Evolutionary conservation across 768 basidiomycete species (phyloP).

Genomic region (Trametes gibbosa): DNA sequence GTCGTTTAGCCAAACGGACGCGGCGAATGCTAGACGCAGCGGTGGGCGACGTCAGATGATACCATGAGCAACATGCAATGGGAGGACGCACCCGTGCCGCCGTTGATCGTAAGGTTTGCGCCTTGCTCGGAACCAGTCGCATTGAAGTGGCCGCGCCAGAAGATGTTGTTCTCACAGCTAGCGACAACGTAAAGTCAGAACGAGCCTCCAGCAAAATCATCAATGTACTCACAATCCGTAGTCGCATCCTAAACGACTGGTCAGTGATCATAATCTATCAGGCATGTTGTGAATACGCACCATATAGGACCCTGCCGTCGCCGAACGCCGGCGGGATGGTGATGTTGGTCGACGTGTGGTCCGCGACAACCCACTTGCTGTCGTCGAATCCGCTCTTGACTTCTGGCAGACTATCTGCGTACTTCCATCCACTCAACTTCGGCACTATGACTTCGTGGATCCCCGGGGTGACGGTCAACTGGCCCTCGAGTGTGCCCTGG

Average conservation of each 20-base stretch:
- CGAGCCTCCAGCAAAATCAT: background rate
- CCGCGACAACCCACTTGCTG: conserved; percentile 58
- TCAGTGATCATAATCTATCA: background rate
- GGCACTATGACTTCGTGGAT: conserved; percentile 41
- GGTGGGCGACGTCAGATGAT: background rate
- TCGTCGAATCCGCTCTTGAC: conserved; percentile 57
- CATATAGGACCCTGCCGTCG: conserved; percentile 74
- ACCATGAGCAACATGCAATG: background rate
- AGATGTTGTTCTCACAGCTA: conserved; percentile 78
- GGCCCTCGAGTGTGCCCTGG: background rate
- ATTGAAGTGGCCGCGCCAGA: conserved; percentile 82
- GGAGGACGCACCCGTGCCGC: conserved; percentile 59
- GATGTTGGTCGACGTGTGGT: conserved; percentile 71
- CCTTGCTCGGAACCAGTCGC: conserved; percentile 58
- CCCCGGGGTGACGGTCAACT: conserved; percentile 33
- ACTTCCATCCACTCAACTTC: conserved; percentile 64
- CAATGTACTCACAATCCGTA: conserved; percentile 67
- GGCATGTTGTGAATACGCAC: conserved; percentile 9
- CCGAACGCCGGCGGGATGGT: conserved; percentile 68
- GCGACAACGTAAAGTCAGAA: background rate
- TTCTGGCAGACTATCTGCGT: conserved; percentile 74
- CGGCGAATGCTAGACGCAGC: conserved; percentile 60
- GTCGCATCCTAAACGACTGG: conserved; percentile 50
- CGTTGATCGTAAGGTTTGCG: conserved; percentile 79
- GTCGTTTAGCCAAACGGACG: conserved; percentile 77